A percentile compares a stretch with the other conserved stretches of the same genome.
phyloP scores from a whole-genome alignment of 805 yeast species.

The Zygotorulaspora danielsina region DNA sequence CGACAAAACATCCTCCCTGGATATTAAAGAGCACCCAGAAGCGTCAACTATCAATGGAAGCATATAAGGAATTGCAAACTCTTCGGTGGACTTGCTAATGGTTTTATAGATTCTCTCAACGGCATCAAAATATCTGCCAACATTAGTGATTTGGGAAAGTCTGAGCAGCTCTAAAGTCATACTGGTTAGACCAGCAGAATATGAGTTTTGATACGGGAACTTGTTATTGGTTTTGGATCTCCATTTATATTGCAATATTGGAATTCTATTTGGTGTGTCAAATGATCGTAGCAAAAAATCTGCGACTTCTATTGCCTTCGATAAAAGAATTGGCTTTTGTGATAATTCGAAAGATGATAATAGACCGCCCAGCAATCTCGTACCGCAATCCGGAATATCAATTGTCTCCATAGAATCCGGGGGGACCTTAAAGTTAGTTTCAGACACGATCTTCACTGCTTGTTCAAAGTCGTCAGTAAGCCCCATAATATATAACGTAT shows the following conservation, averaged over 20 bases:
- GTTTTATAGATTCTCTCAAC: constrained; percentile 42
- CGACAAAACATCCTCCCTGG: constrained; percentile 27
- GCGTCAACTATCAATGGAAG: constrained; percentile 45
- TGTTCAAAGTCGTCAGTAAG: constrained; percentile 38
- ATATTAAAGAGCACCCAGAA: constrained; percentile 45
- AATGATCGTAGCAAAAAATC: constrained; percentile 50
- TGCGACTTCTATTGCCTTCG: constrained; percentile 44
- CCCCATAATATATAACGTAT: constrained; percentile 47
- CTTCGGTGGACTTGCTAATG: constrained; percentile 35
- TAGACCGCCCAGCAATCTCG: constrained; percentile 49
- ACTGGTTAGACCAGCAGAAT: constrained; percentile 47
- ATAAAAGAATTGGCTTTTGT: constrained; percentile 32
- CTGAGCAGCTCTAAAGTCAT: constrained; percentile 50
- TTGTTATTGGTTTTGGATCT: constrained; percentile 35
- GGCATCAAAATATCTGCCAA: constrained; percentile 47
- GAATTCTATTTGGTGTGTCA: constrained; percentile 57
- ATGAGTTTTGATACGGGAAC: constrained; percentile 37
- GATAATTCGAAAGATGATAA: constrained; percentile 51
- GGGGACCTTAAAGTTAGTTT: constrained; percentile 40
- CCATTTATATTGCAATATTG: constrained; percentile 45
- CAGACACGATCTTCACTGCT: constrained; percentile 37
- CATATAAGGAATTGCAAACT: constrained; percentile 40
- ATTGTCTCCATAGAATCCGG: constrained; percentile 44
- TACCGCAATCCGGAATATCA: constrained; percentile 43
- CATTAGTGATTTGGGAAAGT: constrained; percentile 47